Evolutionary conservation across 2,329 filamentous ascomycete genomes (phyloP), one percentile per base, ranked within the genome.

Genomic region (Chrysosporium keratinophilum): DNA sequence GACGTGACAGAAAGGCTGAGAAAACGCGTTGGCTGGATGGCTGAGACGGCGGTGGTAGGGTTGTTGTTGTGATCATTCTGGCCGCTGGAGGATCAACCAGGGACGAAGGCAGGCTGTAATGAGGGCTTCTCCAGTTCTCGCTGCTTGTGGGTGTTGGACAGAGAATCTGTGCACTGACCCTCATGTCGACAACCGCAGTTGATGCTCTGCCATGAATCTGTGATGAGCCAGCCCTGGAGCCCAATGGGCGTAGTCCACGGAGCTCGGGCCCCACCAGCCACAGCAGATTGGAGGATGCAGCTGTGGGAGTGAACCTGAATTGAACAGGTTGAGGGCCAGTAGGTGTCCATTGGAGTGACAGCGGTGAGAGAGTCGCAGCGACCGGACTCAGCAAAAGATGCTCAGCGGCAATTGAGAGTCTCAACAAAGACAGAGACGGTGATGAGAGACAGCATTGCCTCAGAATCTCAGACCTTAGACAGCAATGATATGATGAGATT

Each of bases 221-320:
- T 20, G 28, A 34, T n/a, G 49, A 31, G 14, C 7, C 3, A 39
- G 33, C 7, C 40, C 42, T 19, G 3, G 3, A 53, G 51, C 35
- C 51, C 51, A 53, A 53, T 53, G 20, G 47, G 44, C 43, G 51
- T 33, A 41, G 43, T 48, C 51, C 51, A 53, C 51, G 51, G 51
- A 53, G 51, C 43, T 33, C 17, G n/a, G 34, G 44, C 34, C 35
- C 51, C 50, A 45, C 50, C 28, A 17, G 42, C 10, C 14, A 19
- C 12, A 20, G 23, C 14, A 19, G 23, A 35, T 35, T 34, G 44
- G 23, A 15, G 23, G n/a, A 14, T 37, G 35, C 35, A n/a, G 35
- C n/a, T 37, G 10, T 37, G 35, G 5, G 15, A 14, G 5, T 41
- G 39, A 41, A 19, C 39, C 11, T 37, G 11, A n/a, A 37, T 14